These are phyloP conservation scores for Vitellaria paradoxa DNA, from an alignment of 179 eudicot species.

Conservation along the genomic window DNA sequence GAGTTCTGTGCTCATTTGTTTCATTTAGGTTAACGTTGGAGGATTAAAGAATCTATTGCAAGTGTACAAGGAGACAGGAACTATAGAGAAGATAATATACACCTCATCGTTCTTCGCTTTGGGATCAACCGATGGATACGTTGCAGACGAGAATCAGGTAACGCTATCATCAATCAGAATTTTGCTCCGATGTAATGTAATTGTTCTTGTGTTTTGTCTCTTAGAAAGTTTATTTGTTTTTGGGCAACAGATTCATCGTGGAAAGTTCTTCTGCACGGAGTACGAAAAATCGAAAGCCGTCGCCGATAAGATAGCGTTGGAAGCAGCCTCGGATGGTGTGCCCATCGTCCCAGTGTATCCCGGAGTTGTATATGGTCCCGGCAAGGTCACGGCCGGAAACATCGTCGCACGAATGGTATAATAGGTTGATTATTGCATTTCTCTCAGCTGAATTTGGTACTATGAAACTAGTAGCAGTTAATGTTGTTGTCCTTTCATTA, in stretches of 20 bases:
- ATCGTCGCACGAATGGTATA: conserved; percentile 67
- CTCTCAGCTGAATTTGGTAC: not conserved
- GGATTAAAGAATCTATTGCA: conserved; percentile 81
- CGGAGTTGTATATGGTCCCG: conserved; percentile 91
- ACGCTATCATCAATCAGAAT: not conserved
- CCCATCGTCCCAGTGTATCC: conserved; percentile 82
- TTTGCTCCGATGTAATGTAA: not conserved
- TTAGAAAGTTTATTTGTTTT: not conserved
- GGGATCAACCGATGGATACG: conserved; percentile 75
- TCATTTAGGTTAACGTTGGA: conserved; percentile 74
- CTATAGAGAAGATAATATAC: conserved; percentile 74
- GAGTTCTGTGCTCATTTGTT: not conserved
- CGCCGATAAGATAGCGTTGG: conserved; percentile 80
- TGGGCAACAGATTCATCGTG: conserved; percentile 57
- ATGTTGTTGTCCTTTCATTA: not conserved
- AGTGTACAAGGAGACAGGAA: conserved; percentile 51
- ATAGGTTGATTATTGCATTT: no score
- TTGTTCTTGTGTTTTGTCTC: not conserved
- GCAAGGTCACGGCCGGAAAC: conserved; percentile 84
- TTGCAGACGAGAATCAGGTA: conserved; percentile 81
- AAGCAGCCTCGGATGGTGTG: conserved; percentile 83
- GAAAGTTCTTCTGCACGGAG: conserved; percentile 76
- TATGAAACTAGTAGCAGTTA: not conserved
- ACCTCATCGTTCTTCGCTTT: conserved; percentile 92
- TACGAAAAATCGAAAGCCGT: conserved; percentile 80